A percentile compares a stretch with the other conserved stretches of the same genome.
These are phyloP conservation scores for Aspergillus amoenus DNA, from an alignment of 2,329 filamentous ascomycete genomes.

Conservation along the genomic window DNA sequence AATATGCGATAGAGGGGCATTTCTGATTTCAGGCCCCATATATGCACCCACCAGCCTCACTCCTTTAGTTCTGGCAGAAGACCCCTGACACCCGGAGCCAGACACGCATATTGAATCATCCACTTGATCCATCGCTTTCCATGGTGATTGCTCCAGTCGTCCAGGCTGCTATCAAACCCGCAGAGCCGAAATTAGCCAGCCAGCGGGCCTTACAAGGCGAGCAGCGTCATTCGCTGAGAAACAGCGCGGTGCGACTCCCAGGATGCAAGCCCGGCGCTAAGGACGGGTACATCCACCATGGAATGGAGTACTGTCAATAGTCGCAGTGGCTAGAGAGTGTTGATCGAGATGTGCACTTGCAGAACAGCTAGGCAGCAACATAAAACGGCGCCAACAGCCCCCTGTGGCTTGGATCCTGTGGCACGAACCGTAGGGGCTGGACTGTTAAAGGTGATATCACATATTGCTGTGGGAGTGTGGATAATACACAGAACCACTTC, in stretches of 20 bases:
- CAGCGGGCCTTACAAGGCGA: conserved; percentile 1
- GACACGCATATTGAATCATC: background rate
- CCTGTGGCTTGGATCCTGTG: too few relatives aligned
- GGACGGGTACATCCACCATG: conserved; percentile 15
- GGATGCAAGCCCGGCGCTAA: conserved; percentile 9
- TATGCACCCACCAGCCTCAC: background rate
- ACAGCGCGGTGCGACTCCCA: background rate
- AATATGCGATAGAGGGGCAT: background rate
- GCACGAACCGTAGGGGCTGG: too few relatives aligned
- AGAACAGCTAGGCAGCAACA: conserved; percentile 22
- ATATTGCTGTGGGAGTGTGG: too few relatives aligned
- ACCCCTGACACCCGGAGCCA: background rate
- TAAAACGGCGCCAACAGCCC: background rate
- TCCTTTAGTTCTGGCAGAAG: background rate
- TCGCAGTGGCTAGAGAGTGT: conserved; percentile 7
- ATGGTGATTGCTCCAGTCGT: background rate
- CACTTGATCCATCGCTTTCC: background rate
- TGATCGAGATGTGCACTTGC: conserved; percentile 15
- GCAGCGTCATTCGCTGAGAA: background rate
- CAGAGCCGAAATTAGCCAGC: background rate
- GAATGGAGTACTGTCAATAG: conserved; percentile 17
- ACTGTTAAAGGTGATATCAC: too few relatives aligned
- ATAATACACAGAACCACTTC: too few relatives aligned
- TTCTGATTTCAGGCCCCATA: background rate
- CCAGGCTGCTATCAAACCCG: background rate